Base-by-base conservation (phyloP, 2,329 filamentous ascomycete species). In the Didymosphaeria variabile region DNA sequence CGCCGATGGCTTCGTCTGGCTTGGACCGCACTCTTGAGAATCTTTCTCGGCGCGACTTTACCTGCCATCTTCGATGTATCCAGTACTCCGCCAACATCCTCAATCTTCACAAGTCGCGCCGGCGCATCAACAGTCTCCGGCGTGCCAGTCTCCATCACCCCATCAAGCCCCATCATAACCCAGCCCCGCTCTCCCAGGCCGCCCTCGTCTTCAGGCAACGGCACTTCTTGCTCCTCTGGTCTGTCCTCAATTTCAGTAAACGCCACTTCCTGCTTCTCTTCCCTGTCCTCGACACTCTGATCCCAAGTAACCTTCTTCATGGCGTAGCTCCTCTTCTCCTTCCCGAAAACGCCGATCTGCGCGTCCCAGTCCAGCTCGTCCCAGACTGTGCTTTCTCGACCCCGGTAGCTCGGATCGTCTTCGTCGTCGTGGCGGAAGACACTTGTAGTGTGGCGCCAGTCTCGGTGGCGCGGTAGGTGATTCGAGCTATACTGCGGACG, bases 401-500 rank as follows among this genome's bases (percentile, higher is more conserved):
- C 46, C 32, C 60, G 62, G n/a, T 38, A 54, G 26, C 44, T 51
- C 13, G 17, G 17, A 40, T 49, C 58, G 17, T 63, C 58, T 29
- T 55, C 58, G 29, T 70, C 69, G 17, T 62, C 59, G 23, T 67
- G 62, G 34, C 58, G 61, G 23, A 56, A 66, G 5, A 67, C 56
- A 1, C 63, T 59, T 6, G 65, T 67, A 9, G 47, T 52, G 17
- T 61, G 64, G 21, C 65, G 61, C 66, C 68, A 68, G 54, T 70
- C 68, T 54, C 66, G 65, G 21, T 19, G 61, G 15, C 36, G 59
- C 10, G 63, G 65, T 2, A 62, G n/a, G 58, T 55, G 65, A 6
- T 47, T 61, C 0, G 64, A 67, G 42, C 65, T 49, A 9, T 57
- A 62, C 42, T 70, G 66, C 6, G 67, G 64, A 5, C 65, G 68